Evolutionary conservation across 2,329 filamentous ascomycete genomes (phyloP).

Genomic region (Alternaria brassicicola): DNA sequence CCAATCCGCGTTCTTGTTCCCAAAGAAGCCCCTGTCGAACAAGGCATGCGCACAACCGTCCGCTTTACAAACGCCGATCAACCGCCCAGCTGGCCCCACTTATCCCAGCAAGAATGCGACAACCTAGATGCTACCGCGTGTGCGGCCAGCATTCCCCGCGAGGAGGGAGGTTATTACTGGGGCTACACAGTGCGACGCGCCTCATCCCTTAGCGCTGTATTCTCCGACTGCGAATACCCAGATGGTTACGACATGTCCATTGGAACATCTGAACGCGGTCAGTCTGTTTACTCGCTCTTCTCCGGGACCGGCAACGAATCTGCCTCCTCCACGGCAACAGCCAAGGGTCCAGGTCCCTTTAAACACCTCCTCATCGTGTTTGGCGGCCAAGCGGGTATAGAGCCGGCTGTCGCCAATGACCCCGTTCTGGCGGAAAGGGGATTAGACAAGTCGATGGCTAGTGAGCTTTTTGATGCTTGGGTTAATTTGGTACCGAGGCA

Average conservation of each 20-base stretch:
- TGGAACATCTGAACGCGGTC: constrained; percentile 80
- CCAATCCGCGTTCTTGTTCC: constrained; percentile 61
- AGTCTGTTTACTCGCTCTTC: constrained; percentile 51
- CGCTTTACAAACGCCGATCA: constrained; percentile 61
- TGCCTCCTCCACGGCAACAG: not conserved
- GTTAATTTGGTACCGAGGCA: constrained; percentile 80
- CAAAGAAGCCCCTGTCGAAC: constrained; percentile 59
- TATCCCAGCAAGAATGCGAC: constrained; percentile 29
- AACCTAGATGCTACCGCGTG: constrained; percentile 63
- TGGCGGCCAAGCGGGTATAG: constrained; percentile 79
- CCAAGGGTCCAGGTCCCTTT: constrained; percentile 54
- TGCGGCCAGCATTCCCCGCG: constrained; percentile 70
- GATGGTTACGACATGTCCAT: constrained; percentile 83
- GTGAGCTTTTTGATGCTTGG: constrained; percentile 82
- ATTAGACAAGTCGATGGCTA: constrained; percentile 67
- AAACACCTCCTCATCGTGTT: constrained; percentile 79
- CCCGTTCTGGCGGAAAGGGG: constrained; percentile 65
- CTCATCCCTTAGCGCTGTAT: constrained; percentile 70
- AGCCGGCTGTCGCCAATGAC: constrained; percentile 72
- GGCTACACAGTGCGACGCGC: constrained; percentile 75
- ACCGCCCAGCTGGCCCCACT: constrained; percentile 38
- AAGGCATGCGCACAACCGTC: constrained; percentile 75
- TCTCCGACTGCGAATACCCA: constrained; percentile 76
- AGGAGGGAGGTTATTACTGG: constrained; percentile 84
- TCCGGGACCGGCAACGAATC: constrained; percentile 18